A percentile compares a stretch with the other conserved stretches of the same genome.
Evolutionary conservation across 1,284 basidiomycete genomes (phyloP).

Genomic region (Coriolopsis trogii): DNA sequence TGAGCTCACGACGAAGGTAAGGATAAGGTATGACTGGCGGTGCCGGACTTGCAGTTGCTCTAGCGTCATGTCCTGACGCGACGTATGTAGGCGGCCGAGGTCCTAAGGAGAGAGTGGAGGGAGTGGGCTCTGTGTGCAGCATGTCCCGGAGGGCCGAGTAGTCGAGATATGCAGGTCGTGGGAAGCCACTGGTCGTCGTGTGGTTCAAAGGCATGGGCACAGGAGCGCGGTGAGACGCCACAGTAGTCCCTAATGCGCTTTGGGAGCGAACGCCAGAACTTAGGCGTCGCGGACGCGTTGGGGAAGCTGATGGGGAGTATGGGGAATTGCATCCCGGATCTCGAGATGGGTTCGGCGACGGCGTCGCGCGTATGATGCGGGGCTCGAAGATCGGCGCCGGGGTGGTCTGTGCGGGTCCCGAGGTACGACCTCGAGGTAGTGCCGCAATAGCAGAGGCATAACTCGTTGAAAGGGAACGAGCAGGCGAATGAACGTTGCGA

Average conservation of each 20-base stretch:
- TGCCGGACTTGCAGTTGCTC: constrained; percentile 16
- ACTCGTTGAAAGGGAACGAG: constrained; percentile 23
- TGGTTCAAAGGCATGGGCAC: constrained; percentile 5
- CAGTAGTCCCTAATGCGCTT: constrained; percentile 7
- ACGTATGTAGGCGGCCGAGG: constrained; percentile 9
- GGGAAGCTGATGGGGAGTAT: constrained; percentile 40
- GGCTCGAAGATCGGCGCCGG: constrained; percentile 53
- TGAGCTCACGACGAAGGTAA: constrained; percentile 34
- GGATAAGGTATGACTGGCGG: constrained; percentile 31
- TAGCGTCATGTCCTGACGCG: constrained; percentile 5
- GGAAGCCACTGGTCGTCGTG: constrained; percentile 45
- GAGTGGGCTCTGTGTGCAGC: constrained; percentile 61
- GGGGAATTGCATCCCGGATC: constrained; percentile 24
- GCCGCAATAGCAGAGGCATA: constrained; percentile 16
- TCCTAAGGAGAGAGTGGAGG: constrained; percentile 38
- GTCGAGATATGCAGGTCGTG: constrained; percentile 72
- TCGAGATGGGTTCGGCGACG: constrained; percentile 24
- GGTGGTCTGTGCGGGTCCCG: constrained; percentile 12
- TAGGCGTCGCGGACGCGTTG: constrained; percentile 46
- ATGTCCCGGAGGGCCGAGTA: constrained; percentile 71
- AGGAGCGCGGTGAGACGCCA: constrained; percentile 10
- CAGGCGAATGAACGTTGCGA: constrained; percentile 8
- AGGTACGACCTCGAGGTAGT: constrained; percentile 11
- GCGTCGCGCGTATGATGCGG: constrained; percentile 60
- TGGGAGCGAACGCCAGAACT: constrained; percentile 21